Evolutionary conservation across 169 alveolate species (phyloP), one percentile per base, ranked within the genome.

Genomic region (Neospora caninum): DNA sequence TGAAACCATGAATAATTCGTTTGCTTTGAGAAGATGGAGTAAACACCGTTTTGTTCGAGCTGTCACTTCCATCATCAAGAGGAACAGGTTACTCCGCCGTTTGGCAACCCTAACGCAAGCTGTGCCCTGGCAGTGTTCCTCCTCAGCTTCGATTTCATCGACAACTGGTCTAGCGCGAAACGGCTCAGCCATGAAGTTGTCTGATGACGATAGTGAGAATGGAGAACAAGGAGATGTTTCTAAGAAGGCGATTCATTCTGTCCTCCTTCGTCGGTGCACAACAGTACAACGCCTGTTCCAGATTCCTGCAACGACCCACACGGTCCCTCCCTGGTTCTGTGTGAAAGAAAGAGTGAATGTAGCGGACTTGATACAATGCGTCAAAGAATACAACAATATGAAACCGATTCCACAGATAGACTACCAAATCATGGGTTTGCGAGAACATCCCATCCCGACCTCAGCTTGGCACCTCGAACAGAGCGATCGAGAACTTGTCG

Each of bases 381-480:
- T 82, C 36, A 49, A 82, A 39, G 67, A 82, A 29, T 82, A 82
- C 89, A 43, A 31, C 67, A 18, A 13, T 42, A 4, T 82, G 18
- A 41, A 42, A 29, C 89, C 89, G 70, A 39, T 82, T 39, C 67
- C 89, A 7, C 89, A 39, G 31, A 10, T 45, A 18, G 54, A 45
- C 67, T 82, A 42, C 41, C 58, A 82, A 36, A 45, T 82, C 38
- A 45, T 82, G 89, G 69, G 70, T 25, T 27, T 82, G 67, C 89
- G 31, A 2, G 70, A 82, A 31, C 27, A n/a, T 29, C n/a, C 54
- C 20, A 36, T n/a, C 67, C 89, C 89, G n/a, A 39, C n/a, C 39
- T 10, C 70, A 18, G 89, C 89, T 41, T 82, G 89, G 89, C 89
- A 42, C 67, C 89, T 82, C 18, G 89, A 82, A n/a, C 89, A 18